These are phyloP conservation scores for Pichia paraexigua DNA, from an alignment of 805 yeast genomes.

Conservation along the genomic window DNA sequence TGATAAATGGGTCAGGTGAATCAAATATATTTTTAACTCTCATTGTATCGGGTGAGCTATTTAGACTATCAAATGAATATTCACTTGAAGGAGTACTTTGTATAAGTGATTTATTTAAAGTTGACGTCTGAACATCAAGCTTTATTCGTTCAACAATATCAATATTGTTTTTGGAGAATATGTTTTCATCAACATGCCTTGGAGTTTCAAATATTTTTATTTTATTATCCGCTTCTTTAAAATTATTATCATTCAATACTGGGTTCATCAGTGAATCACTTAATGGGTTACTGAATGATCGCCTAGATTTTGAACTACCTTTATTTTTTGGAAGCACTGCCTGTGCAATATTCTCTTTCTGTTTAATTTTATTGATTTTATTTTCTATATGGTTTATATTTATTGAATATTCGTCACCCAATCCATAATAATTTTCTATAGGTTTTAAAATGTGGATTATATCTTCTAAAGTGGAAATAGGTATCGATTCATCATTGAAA, in stretches of 20 bases:
- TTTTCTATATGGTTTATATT: background rate
- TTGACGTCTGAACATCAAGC: background rate
- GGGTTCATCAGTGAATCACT: constrained; percentile 7
- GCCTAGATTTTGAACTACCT: background rate
- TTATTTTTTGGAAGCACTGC: background rate
- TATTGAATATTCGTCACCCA: background rate
- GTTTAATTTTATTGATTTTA: background rate
- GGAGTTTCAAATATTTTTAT: constrained; percentile 9
- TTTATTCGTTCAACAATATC: constrained; percentile 9
- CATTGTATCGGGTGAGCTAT: constrained; percentile 11
- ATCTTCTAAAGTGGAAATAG: constrained; percentile 2
- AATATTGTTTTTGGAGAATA: constrained; percentile 7
- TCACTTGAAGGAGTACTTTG: background rate
- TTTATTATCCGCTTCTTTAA: background rate
- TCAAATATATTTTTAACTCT: constrained; percentile 6
- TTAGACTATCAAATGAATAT: background rate
- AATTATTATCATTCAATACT: background rate
- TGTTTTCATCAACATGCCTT: background rate
- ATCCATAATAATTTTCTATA: constrained; percentile 5
- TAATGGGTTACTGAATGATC: constrained; percentile 11
- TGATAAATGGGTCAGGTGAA: constrained; percentile 26
- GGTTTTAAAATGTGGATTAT: constrained; percentile 5
- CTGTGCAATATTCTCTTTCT: background rate
- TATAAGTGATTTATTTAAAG: background rate
- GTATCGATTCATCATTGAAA: constrained; percentile 18